A percentile compares a stretch with the other conserved stretches of the same genome.
Evolutionary conservation across 2,329 filamentous ascomycete genomes (phyloP).

Genomic region (Cladophialophora immunda): DNA sequence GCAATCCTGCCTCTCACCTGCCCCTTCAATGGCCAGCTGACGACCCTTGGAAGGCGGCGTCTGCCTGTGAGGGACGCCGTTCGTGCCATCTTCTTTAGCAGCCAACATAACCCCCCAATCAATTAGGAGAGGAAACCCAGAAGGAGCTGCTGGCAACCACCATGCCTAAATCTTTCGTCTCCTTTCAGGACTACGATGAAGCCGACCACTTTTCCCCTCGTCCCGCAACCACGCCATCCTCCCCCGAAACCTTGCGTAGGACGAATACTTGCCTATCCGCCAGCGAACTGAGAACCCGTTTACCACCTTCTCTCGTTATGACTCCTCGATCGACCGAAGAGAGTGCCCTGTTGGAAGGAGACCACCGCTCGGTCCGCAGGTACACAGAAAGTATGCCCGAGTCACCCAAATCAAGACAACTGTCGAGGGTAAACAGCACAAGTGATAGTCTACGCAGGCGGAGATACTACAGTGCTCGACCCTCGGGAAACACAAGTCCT

Average conservation of each 20-base stretch:
- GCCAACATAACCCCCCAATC: background rate
- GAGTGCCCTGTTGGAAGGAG: constrained; percentile 32
- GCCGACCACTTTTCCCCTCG: constrained; percentile 17
- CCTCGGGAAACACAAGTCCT: constrained; percentile 31
- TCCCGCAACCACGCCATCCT: constrained; percentile 21
- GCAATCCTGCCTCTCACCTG: constrained; percentile 8
- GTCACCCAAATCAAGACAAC: constrained; percentile 29
- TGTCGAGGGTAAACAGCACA: constrained; percentile 39
- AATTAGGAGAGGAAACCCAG: background rate
- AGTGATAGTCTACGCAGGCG: constrained; percentile 35
- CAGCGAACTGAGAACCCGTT: constrained; percentile 26
- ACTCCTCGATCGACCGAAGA: constrained; percentile 29
- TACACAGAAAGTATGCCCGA: constrained; percentile 28
- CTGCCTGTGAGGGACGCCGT: constrained; percentile 30
- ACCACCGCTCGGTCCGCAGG: constrained; percentile 18
- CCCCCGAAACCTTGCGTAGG: constrained; percentile 24
- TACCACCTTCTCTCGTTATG: constrained; percentile 33
- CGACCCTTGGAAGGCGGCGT: constrained; percentile 24
- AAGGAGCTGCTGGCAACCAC: constrained; percentile 9
- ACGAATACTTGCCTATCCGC: constrained; percentile 23
- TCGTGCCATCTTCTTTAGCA: constrained; percentile 7
- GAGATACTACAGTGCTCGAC: constrained; percentile 28
- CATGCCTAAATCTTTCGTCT: constrained; percentile 37
- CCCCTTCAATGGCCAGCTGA: constrained; percentile 32
- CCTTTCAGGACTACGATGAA: constrained; percentile 34